Base-by-base conservation (phyloP, 1,284 basidiomycete species). In the Microstroma glucosiphilum region DNA sequence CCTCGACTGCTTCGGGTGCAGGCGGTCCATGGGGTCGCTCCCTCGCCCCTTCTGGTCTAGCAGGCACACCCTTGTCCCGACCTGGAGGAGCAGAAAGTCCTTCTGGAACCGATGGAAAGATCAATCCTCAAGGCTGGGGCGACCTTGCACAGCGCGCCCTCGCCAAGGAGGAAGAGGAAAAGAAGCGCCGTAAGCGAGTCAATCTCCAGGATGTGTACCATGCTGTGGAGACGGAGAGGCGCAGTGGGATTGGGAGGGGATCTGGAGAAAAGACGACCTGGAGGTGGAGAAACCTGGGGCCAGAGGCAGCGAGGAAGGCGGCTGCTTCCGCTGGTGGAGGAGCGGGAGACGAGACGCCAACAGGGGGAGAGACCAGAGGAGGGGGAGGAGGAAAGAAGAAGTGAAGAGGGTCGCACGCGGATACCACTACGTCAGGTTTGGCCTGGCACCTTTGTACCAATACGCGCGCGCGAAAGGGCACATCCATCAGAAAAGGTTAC, bases 181-280 rank as follows among this genome's bases (percentile, higher is more conserved):
- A 68, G 19, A 65, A 67, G 56, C 67, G 65, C 6, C 63, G 69
- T 19, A 62, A 69, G 41, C 68, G 68, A n/a, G 74, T 78, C 25
- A 73, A 71, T 19, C 57, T 78, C 11, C 67, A 67, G 21, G 76
- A 78, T 56, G 76, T 75, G 9, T 60, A 77, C 25, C 69, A 75
- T 41, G 76, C 75, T 25, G 60, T 78, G 19, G 76, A 78, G 64
- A 63, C 66, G 46, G 70, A 72, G 57, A 30, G 60, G n/a, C 61
- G 60, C 15, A 67, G 59, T 21, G 69, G 64, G 21, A 58, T 58
- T 40, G 69, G 69, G 6, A 58, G 65, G 43, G 69, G 70, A 13
- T 58, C 59, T 17, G 69, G 70, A 3, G 57, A 57, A n/a, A 55
- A 59, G 17, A 61, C 64, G 15, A 42, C 70, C 55, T 70, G 64